A percentile compares a stretch with the other conserved stretches of the same genome.
These are phyloP conservation scores for Cladosporium halotolerans DNA, from an alignment of 2,329 filamentous ascomycete species.

Conservation along the genomic window DNA sequence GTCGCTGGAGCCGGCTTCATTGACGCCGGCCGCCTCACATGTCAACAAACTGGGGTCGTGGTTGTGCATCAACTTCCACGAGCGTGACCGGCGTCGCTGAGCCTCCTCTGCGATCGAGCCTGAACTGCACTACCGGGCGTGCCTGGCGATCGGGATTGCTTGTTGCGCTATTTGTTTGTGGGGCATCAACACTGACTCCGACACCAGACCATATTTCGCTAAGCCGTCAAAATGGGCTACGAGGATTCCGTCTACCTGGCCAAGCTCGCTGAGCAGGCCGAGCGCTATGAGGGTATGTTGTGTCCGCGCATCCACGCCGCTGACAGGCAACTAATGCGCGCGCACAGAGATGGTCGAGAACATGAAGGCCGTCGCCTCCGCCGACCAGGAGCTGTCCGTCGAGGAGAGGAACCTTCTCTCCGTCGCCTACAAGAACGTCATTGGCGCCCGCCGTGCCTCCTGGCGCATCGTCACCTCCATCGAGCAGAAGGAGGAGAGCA, in stretches of 20 bases:
- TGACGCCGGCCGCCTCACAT: slow-evolving; percentile 3
- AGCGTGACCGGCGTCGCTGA: background rate
- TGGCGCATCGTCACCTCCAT: slow-evolving; percentile 99
- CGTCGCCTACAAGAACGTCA: slow-evolving; percentile 98
- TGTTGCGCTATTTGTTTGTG: background rate
- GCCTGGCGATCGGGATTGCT: background rate
- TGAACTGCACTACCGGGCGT: background rate
- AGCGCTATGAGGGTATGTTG: slow-evolving; percentile 90
- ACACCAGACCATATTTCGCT: background rate
- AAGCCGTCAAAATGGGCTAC: slow-evolving; percentile 68
- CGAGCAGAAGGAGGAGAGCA: slow-evolving; percentile 99
- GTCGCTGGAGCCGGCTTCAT: background rate
- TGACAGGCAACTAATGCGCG: background rate
- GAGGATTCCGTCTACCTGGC: slow-evolving; percentile 99
- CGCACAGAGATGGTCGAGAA: slow-evolving; percentile 96
- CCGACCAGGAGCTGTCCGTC: slow-evolving; percentile 60
- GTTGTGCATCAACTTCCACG: background rate
- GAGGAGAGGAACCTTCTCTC: slow-evolving; percentile 97
- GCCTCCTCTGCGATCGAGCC: background rate
- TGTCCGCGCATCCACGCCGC: background rate
- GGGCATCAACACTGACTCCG: background rate
- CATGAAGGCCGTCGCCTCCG: slow-evolving; percentile 97
- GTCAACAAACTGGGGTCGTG: background rate
- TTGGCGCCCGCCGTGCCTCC: slow-evolving; percentile 90
- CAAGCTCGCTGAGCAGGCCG: slow-evolving; percentile 99